Base-by-base conservation (phyloP, 148 eudicot species). In the Amaranthus cruentus region DNA sequence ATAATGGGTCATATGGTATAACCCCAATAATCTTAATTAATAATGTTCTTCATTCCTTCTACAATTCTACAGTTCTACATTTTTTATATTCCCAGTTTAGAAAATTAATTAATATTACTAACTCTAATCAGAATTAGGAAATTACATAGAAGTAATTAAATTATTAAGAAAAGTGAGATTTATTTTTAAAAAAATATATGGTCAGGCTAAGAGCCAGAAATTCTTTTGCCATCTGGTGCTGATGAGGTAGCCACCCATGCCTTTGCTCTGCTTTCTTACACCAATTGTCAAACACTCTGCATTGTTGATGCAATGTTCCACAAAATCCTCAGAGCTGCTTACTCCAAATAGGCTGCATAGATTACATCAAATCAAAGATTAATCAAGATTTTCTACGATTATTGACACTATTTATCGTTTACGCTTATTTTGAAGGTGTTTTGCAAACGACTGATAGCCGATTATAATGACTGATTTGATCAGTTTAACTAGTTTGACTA, bases 171-270 rank as follows among this genome's bases (percentile, higher is more conserved):
- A 28, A 28, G 38, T 28, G 38, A 28, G 38, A 28, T 28, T 71
- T 4, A 52, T 18, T 70, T 43, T n/a, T 42, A n/a, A 8, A 7
- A 38, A 61, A 28, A 46, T 53, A 18, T 43, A 1, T 14, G 14
- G 38, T 80, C 76, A 90, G 47, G 98, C 98, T 60, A 93, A 88
- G 58, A 93, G 98, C 98, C 98, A 93, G 91, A 93, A 93, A 73
- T 93, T 89, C 82, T 88, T 91, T 80, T 91, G 98, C 94, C 94
- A 93, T 78, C 97, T 86, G 55, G 98, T 91, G 89, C 95, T 93
- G 73, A 94, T 89, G 47, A 94, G 97, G 82, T 89, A 91, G 0
- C 98, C 98, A 59, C 97, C 91, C 77, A 89, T 84, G 73, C 95
- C 88, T 70, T 87, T 84, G 90, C 95, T 88, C 70, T 91, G 98